These are phyloP conservation scores for Penicillium steckii DNA, from an alignment of 495 filamentous ascomycete genomes.

Conservation along the genomic window DNA sequence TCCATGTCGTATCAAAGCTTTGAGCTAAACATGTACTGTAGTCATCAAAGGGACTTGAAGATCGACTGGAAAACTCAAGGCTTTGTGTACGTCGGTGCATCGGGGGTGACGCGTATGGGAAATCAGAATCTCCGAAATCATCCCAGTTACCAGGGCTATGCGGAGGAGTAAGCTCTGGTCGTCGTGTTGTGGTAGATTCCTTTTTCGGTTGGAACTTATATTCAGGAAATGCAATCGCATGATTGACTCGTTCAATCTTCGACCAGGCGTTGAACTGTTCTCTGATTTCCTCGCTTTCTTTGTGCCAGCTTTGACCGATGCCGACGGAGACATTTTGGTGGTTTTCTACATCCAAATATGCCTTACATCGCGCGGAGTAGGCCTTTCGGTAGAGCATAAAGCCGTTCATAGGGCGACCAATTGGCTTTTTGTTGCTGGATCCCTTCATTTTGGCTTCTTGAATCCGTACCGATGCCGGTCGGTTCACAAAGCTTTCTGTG, in stretches of 20 bases:
- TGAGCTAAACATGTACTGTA: conserved; percentile 24
- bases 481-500: conserved; percentile 80
- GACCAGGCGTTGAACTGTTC: conserved; percentile 82
- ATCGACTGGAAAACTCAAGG: conserved; percentile 34
- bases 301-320: conserved; percentile 68
- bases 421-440: conserved; percentile 37
- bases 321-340: conserved; percentile 69
- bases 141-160: conserved; percentile 34
- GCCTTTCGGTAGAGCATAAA: conserved; percentile 98
- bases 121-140: conserved; percentile 17
- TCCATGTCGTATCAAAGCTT: conserved; percentile 26
- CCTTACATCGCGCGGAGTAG: conserved; percentile 66
- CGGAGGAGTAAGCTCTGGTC: conserved; percentile 25
- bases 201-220: conserved; percentile 96
- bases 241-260: conserved; percentile 79
- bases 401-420: conserved; percentile 94
- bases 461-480: conserved; percentile 62
- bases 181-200: conserved; percentile 44
- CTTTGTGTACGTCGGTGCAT: conserved; percentile 23
- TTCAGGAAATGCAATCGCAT: conserved; percentile 80
- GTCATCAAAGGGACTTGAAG: conserved; percentile 34
- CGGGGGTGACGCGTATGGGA: conserved; percentile 23
- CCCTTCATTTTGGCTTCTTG: conserved; percentile 73
- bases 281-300: conserved; percentile 69
- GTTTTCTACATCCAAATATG: not conserved